These are phyloP conservation scores for Aleurites moluccanus DNA, from an alignment of 441 rosid species.

Conservation along the genomic window DNA sequence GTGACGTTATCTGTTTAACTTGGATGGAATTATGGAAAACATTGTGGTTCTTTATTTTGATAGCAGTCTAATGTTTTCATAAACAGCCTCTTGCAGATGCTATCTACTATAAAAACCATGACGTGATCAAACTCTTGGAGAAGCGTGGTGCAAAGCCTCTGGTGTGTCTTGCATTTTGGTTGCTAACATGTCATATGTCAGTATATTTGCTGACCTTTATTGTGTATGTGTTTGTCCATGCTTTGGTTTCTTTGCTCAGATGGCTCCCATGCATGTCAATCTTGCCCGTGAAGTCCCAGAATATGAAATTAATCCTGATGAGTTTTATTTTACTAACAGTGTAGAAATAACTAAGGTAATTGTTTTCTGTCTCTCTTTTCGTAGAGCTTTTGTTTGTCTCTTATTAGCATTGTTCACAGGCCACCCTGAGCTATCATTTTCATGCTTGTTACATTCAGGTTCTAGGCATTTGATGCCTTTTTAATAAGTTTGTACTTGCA, in stretches of 20 bases:
- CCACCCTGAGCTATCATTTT: not conserved
- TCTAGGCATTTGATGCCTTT: not conserved
- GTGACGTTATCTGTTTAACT: not conserved
- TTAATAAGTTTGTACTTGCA: not conserved
- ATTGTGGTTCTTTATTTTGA: not conserved
- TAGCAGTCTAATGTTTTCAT: constrained; percentile 30
- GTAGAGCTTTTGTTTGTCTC: not conserved
- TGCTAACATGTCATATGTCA: not conserved
- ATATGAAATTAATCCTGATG: constrained; percentile 71
- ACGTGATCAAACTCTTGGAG: constrained; percentile 78
- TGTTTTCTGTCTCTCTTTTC: constrained; percentile 7
- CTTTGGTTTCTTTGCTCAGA: constrained; percentile 32
- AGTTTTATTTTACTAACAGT: constrained; percentile 81
- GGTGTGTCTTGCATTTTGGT: constrained; percentile 41
- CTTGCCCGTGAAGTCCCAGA: constrained; percentile 89
- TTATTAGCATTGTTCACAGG: not conserved
- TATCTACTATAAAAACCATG: constrained; percentile 70
- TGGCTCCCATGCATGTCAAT: constrained; percentile 93
- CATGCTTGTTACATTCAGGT: not conserved
- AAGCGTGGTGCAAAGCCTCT: constrained; percentile 70
- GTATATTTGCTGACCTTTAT: not conserved
- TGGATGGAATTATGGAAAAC: not conserved
- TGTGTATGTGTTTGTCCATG: not conserved
- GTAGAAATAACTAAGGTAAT: constrained; percentile 70
- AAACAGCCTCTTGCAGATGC: constrained; percentile 93